A percentile compares a stretch with the other conserved stretches of the same genome.
Evolutionary conservation across 176 grass and related monocot species (phyloP).

Genomic region (Carex scoparia): DNA sequence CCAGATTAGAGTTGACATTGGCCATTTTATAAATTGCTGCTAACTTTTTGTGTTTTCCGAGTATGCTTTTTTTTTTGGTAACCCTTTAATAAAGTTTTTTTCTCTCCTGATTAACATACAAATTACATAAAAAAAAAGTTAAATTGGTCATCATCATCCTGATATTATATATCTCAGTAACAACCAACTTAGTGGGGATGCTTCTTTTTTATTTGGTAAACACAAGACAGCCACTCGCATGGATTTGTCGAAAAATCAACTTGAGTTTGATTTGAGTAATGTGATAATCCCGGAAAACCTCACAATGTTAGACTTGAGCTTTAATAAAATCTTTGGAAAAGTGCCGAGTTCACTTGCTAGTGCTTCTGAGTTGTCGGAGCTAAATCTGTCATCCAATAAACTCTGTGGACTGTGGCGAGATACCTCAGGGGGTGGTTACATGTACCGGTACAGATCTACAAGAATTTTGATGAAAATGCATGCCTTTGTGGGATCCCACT

Average conservation of each 20-base stretch:
- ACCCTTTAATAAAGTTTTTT: too few species aligned
- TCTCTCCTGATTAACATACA: too few species aligned
- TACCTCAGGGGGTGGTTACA: background rate
- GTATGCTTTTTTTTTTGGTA: too few species aligned
- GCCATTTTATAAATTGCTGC: too few species aligned
- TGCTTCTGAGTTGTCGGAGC: background rate
- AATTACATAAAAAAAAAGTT: too few species aligned
- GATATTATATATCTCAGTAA: background rate
- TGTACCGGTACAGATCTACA: too few species aligned
- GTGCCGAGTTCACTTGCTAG: background rate
- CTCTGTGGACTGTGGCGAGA: background rate
- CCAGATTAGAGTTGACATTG: background rate
- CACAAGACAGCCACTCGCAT: background rate
- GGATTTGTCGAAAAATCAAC: background rate
- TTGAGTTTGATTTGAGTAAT: background rate
- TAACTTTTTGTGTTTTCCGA: too few species aligned
- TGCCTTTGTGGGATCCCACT: slow-evolving; percentile 19
- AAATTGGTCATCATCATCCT: too few species aligned
- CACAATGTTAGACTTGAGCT: background rate
- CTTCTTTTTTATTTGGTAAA: slow-evolving; percentile 24
- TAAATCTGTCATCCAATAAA: background rate
- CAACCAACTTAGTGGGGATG: background rate
- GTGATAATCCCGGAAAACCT: background rate
- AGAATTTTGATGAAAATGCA: background rate
- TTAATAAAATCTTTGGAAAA: background rate